Conservation (phyloP, 1,284 basidiomycete species). For the Ganoderma leucocontextum region DNA sequence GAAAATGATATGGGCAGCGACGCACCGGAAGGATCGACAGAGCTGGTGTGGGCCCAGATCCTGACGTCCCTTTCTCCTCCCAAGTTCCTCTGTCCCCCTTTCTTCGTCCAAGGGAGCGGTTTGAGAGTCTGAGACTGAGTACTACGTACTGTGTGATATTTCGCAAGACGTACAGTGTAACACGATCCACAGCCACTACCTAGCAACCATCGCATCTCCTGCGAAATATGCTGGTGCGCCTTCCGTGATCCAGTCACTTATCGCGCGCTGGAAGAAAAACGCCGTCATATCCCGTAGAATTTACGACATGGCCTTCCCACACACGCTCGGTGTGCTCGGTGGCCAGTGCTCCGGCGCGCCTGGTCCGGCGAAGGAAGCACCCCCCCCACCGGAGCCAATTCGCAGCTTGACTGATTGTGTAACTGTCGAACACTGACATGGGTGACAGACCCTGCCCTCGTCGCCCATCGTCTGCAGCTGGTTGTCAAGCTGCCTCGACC, state of each 20-base stretch:
- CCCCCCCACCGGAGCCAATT: neutral
- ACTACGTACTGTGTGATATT: neutral
- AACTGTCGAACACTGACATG: neutral
- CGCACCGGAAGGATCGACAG: no score
- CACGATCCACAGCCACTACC: neutral
- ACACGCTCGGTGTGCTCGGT: conserved; percentile 5
- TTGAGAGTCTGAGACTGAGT: no score
- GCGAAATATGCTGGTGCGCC: neutral
- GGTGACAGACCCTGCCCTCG: conserved; percentile 5
- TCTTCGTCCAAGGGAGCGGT: no score
- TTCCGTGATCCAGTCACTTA: neutral
- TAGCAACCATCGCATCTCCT: neutral
- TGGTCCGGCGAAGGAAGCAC: neutral
- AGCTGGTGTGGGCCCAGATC: no score
- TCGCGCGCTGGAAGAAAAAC: neutral
- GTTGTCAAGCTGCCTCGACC: neutral
- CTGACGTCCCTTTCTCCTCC: no score
- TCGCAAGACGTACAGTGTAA: neutral
- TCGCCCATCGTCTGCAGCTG: neutral
- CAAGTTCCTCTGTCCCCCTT: no score
- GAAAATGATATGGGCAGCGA: no score
- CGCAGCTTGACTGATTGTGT: neutral
- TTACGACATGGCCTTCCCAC: neutral
- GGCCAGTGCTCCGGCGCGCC: neutral
- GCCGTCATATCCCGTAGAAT: neutral